A percentile compares a stretch with the other conserved stretches of the same genome.
Evolutionary conservation across 2,329 filamentous ascomycete genomes (phyloP).

Genomic region (Colletotrichum sp.): DNA sequence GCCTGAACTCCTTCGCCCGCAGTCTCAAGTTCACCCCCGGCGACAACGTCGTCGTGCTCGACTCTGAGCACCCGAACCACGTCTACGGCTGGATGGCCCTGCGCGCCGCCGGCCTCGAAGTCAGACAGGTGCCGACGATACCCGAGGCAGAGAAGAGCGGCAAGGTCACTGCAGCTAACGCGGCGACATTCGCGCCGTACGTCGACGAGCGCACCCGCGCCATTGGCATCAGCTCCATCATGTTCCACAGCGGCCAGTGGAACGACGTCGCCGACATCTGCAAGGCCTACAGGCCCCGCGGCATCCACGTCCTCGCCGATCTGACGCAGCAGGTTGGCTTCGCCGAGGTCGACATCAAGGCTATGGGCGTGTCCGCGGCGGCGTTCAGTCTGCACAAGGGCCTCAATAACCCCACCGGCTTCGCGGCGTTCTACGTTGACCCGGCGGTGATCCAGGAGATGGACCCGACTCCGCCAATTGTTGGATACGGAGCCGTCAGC

Average conservation of each 20-base stretch:
- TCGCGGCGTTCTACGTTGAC: conserved; percentile 33
- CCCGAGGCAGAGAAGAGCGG: not conserved
- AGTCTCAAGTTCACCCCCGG: conserved; percentile 25
- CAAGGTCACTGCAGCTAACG: conserved; percentile 18
- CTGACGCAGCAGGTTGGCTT: conserved; percentile 38
- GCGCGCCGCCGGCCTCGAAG: conserved; percentile 28
- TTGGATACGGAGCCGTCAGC: conserved; percentile 26
- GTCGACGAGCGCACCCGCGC: conserved; percentile 32
- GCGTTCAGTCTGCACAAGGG: conserved; percentile 37
- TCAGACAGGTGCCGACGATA: conserved; percentile 27
- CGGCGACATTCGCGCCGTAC: conserved; percentile 29
- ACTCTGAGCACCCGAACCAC: conserved; percentile 35
- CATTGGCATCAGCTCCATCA: conserved; percentile 34
- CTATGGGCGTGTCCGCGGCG: conserved; percentile 29
- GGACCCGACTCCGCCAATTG: conserved; percentile 29
- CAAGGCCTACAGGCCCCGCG: conserved; percentile 25
- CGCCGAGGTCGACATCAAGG: conserved; percentile 27
- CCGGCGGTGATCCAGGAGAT: conserved; percentile 22
- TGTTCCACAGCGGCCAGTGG: conserved; percentile 35
- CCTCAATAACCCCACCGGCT: conserved; percentile 32
- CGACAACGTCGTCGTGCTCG: conserved; percentile 36
- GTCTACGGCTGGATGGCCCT: conserved; percentile 33
- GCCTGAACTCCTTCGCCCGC: conserved; percentile 29
- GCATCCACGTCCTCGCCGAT: conserved; percentile 35
- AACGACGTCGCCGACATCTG: conserved; percentile 33